Evolutionary conservation across 306 rosid genomes (phyloP).

Genomic region (Corylus americana): DNA sequence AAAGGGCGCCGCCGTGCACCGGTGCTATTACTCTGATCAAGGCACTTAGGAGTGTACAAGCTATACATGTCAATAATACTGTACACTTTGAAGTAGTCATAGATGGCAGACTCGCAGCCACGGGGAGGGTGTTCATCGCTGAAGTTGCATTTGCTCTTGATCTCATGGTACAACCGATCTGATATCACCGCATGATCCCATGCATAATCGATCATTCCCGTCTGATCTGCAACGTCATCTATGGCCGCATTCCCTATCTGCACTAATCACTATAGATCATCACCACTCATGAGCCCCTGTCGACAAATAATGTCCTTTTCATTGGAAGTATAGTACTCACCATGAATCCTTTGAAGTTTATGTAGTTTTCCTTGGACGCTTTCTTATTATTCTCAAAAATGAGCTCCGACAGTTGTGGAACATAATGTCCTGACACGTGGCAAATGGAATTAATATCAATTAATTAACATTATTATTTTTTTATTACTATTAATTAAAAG

Average conservation of each 20-base stretch:
- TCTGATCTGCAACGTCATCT: constrained; percentile 48
- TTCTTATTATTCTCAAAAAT: constrained; percentile 41
- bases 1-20: not conserved
- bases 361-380: constrained; percentile 20
- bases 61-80: constrained; percentile 48
- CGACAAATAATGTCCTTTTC: not conserved
- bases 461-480: not conserved
- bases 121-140: not conserved
- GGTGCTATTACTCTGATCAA: not conserved
- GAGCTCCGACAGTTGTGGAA: constrained; percentile 55
- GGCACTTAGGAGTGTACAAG: constrained; percentile 37
- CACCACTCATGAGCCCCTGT: not conserved
- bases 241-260: constrained; percentile 51
- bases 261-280: not conserved
- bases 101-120: not conserved
- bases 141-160: constrained; percentile 44
- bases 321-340: constrained; percentile 17
- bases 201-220: constrained; percentile 50
- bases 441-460: not conserved
- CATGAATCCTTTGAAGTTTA: constrained; percentile 57
- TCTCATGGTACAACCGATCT: constrained; percentile 32
- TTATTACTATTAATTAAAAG: not conserved
- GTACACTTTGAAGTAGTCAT: constrained; percentile 31
- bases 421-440: constrained; percentile 71
- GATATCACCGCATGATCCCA: constrained; percentile 60